These are phyloP conservation scores for Citrus trifoliata DNA, from an alignment of 345 rosid genomes.

Conservation along the genomic window DNA sequence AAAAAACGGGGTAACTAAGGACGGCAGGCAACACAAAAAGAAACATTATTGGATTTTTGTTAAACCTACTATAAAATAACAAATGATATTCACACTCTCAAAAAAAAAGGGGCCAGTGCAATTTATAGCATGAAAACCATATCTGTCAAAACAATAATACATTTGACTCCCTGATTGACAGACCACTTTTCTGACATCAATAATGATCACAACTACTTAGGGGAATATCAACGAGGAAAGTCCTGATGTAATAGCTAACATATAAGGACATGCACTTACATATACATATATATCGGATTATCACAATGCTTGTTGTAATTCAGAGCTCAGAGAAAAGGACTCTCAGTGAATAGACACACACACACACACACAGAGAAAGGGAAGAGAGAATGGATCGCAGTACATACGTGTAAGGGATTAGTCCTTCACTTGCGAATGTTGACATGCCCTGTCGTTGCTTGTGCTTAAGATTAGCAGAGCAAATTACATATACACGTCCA, in stretches of 20 bases:
- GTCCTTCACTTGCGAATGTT: constrained; percentile 48
- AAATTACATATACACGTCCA: constrained; percentile 74
- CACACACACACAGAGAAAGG: too few relatives aligned
- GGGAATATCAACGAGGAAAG: background rate
- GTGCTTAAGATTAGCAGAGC: constrained; percentile 81
- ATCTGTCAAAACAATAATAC: background rate
- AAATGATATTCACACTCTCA: background rate
- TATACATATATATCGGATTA: too few relatives aligned
- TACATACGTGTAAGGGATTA: constrained; percentile 38
- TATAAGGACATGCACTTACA: background rate
- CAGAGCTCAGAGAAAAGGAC: background rate
- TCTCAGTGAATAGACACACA: too few relatives aligned
- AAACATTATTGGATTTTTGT: background rate
- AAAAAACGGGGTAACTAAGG: background rate
- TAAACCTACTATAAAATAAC: background rate
- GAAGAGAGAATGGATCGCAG: background rate
- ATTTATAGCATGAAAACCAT: background rate
- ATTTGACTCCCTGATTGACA: background rate
- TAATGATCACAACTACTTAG: background rate
- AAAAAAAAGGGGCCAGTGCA: background rate
- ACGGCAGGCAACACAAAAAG: background rate
- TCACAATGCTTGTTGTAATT: background rate
- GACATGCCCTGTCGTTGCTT: constrained; percentile 83
- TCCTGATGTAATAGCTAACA: background rate
- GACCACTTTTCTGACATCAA: background rate